Conservation (phyloP, 371 early-diverging fungal species). For the Mortierella sp. region DNA sequence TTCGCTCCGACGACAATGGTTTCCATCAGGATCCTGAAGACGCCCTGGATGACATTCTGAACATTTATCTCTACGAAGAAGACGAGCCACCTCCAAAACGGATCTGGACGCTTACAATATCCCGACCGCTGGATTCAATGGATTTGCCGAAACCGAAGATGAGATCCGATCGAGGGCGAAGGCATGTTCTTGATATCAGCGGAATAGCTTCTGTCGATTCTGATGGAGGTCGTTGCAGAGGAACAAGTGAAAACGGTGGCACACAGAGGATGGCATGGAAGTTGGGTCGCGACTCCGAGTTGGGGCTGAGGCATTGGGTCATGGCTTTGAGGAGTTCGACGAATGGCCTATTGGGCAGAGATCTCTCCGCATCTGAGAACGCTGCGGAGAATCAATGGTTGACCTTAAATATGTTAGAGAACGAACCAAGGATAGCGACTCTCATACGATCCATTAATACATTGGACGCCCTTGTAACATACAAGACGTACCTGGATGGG, state of each 20-base stretch:
- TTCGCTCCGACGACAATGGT: background rate
- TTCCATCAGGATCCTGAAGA: background rate
- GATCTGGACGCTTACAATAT: conserved; percentile 9
- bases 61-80: conserved; percentile 12
- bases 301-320: conserved; percentile 3
- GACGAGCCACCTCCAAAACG: conserved; percentile 9
- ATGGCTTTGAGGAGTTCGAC: background rate
- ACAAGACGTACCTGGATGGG: background rate
- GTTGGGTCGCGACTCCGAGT: background rate
- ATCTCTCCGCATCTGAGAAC: background rate
- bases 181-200: background rate
- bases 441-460: conserved; percentile 14
- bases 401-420: conserved; percentile 4
- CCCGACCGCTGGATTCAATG: conserved; percentile 1
- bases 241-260: background rate
- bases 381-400: background rate
- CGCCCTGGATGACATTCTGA: conserved; percentile 1
- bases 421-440: conserved; percentile 12
- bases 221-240: background rate
- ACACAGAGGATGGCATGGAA: conserved; percentile 1
- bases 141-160: conserved; percentile 9
- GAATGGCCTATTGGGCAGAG: background rate
- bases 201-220: too few species aligned
- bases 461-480: conserved; percentile 9
- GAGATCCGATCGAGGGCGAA: conserved; percentile 3